Conservation (phyloP, 2,329 filamentous ascomycete genomes). For the Colletotrichum musicola region DNA sequence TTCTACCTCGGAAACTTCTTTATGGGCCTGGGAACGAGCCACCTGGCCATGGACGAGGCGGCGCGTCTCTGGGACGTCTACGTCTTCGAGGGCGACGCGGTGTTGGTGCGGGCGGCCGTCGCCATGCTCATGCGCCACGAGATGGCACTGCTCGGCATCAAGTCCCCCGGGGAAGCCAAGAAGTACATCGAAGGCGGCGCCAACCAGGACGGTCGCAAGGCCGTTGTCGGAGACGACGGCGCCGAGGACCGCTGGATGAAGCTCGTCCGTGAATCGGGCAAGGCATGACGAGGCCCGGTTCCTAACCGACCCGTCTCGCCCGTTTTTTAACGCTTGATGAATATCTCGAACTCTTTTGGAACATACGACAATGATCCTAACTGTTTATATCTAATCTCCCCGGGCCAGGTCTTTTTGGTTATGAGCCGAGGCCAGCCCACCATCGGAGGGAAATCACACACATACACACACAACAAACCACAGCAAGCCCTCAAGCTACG, state of each 20-base stretch:
- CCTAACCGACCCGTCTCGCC: too few species aligned
- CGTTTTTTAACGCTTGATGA: slow-evolving; percentile 35
- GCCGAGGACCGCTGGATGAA: slow-evolving; percentile 64
- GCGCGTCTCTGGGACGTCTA: slow-evolving; percentile 85
- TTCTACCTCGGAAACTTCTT: slow-evolving; percentile 72
- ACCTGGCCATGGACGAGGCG: slow-evolving; percentile 76
- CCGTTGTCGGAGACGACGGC: slow-evolving; percentile 46
- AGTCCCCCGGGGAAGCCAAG: slow-evolving; percentile 58
- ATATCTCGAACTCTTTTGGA: slow-evolving; percentile 30
- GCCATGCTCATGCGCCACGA: slow-evolving; percentile 71
- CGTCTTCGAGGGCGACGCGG: slow-evolving; percentile 82
- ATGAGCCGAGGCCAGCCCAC: neutral
- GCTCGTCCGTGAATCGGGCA: slow-evolving; percentile 55
- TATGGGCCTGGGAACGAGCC: slow-evolving; percentile 72
- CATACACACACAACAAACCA: slow-evolving; percentile 8
- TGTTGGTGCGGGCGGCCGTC: slow-evolving; percentile 78
- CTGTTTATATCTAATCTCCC: slow-evolving; percentile 40
- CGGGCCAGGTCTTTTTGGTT: slow-evolving; percentile 1
- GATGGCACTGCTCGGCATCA: slow-evolving; percentile 63
- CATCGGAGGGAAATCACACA: slow-evolving; percentile 30
- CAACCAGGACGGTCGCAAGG: slow-evolving; percentile 37
- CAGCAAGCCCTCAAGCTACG: neutral
- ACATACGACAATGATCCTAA: slow-evolving; percentile 39
- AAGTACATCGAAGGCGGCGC: slow-evolving; percentile 49
- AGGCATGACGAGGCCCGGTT: slow-evolving; percentile 44